Percentiles rank a stretch among this genome's conserved stretches.
These are phyloP conservation scores for Alliaria petiolata DNA, from an alignment of 345 rosid species.

Conservation along the genomic window DNA sequence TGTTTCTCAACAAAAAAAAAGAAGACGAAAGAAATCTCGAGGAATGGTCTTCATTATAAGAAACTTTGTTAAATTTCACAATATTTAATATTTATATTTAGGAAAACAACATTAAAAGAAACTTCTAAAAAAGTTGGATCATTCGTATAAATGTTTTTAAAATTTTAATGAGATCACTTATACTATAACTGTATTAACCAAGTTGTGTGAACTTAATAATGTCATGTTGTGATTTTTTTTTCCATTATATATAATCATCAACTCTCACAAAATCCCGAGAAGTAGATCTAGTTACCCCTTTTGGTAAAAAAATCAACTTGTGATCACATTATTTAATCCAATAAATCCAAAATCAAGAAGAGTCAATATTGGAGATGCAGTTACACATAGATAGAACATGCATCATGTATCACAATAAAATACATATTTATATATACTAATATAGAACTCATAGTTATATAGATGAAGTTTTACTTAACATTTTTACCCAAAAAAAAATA, in stretches of 20 bases:
- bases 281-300: constrained; percentile 3
- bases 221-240: background rate
- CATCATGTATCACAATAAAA: constrained; percentile 1
- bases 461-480: background rate
- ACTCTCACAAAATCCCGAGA: background rate
- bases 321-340: constrained; percentile 8
- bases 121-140: background rate
- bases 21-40: background rate
- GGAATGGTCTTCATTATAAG: background rate
- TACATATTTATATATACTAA: background rate
- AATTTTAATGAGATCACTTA: background rate
- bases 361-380: background rate
- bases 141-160: background rate
- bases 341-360: background rate
- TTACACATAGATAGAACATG: background rate
- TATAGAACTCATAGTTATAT: background rate
- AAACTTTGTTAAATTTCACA: background rate
- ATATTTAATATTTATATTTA: too few species aligned
- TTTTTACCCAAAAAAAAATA: background rate
- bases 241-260: background rate
- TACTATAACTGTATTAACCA: background rate
- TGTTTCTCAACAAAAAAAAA: background rate
- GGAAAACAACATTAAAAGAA: background rate
- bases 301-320: background rate
- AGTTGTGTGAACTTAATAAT: background rate